Evolutionary conservation across 306 rosid species (phyloP).

Genomic region (Cucumis sativus): Cucumber_9930_V3 NC_026660.2:29195501-29196000

Average conservation of each 20-base stretch:
- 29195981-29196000: slow-evolving; percentile 48
- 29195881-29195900: slow-evolving; percentile 44
- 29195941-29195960: slow-evolving; percentile 39
- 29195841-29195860: background rate
- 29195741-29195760: background rate
- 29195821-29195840: background rate
- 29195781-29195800: background rate
- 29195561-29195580: background rate
- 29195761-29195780: background rate
- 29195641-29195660: background rate
- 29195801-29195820: background rate
- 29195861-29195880: slow-evolving; percentile 50
- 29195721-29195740: background rate
- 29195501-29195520: background rate
- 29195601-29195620: background rate
- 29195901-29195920: slow-evolving; percentile 16
- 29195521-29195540: background rate
- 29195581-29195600: background rate
- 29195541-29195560: background rate
- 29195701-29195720: background rate
- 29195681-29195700: background rate
- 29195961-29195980: slow-evolving; percentile 49
- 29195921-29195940: slow-evolving; percentile 18
- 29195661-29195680: background rate
- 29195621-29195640: background rate